phyloP scores from a whole-genome alignment of 768 basidiomycete genomes.

The Strobilomyces dryophilus region DNA sequence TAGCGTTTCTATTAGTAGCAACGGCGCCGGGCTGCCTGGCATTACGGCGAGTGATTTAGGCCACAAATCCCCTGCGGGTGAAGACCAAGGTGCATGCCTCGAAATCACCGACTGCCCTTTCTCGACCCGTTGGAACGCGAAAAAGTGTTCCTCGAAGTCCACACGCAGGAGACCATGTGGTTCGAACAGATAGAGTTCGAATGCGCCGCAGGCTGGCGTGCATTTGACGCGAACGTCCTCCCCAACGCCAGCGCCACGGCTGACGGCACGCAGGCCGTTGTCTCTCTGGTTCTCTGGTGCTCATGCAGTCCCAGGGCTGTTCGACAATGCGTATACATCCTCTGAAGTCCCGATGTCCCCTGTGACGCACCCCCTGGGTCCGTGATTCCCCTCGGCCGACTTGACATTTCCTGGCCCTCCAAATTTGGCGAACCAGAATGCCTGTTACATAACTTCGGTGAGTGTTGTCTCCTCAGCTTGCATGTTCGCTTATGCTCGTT shows the following conservation, averaged over 20 bases:
- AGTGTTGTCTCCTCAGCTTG: constrained; percentile 10
- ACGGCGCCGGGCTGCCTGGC: too few relatives aligned
- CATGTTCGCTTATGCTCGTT: background rate
- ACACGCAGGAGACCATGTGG: constrained; percentile 70
- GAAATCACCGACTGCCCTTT: constrained; percentile 65
- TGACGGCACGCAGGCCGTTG: constrained; percentile 28
- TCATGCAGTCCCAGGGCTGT: constrained; percentile 83
- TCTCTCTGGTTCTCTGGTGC: constrained; percentile 60
- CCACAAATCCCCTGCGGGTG: constrained; percentile 88
- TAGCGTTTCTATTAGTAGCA: too few relatives aligned
- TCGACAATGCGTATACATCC: constrained; percentile 84
- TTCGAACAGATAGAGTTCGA: constrained; percentile 83
- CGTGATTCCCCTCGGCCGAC: constrained; percentile 74
- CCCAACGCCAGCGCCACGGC: background rate
- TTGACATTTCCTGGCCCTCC: constrained; percentile 88
- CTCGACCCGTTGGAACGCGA: constrained; percentile 63
- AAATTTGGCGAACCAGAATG: constrained; percentile 83
- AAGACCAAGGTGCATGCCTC: constrained; percentile 90
- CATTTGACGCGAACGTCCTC: constrained; percentile 49
- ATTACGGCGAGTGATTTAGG: too few relatives aligned
- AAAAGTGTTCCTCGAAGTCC: constrained; percentile 87
- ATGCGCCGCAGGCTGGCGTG: constrained; percentile 62
- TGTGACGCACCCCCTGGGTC: constrained; percentile 59
- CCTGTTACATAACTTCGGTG: constrained; percentile 78
- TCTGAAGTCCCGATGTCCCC: constrained; percentile 45